A percentile compares a stretch with the other conserved stretches of the same genome.
Evolutionary conservation across 495 filamentous ascomycete species (phyloP).

Genomic region (Penicillium crystallinum): DNA sequence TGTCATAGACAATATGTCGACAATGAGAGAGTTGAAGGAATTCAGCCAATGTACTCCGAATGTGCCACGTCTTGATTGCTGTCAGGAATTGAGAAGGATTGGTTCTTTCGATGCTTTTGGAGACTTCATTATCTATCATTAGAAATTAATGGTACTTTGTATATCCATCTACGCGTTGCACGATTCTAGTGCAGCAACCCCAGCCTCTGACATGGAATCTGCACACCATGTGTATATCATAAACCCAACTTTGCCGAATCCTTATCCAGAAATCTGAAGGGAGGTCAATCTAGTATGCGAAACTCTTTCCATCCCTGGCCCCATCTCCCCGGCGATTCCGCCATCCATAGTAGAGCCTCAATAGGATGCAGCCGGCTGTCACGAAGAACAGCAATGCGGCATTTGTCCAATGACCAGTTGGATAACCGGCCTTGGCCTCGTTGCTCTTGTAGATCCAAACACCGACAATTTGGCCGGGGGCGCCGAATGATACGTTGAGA

Average conservation of each 20-base stretch:
- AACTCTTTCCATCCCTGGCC: slow-evolving; percentile 22
- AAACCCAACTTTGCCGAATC: background rate
- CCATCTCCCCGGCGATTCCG: slow-evolving; percentile 20
- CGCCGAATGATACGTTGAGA: slow-evolving; percentile 61
- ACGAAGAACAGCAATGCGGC: slow-evolving; percentile 44
- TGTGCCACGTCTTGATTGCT: too few species aligned
- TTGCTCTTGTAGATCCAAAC: slow-evolving; percentile 68
- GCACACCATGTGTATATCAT: too few species aligned
- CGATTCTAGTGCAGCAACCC: background rate
- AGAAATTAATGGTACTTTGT: too few species aligned
- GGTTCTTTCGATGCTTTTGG: too few species aligned
- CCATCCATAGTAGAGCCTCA: slow-evolving; percentile 37
- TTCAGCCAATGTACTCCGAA: too few species aligned
- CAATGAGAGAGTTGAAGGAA: too few species aligned
- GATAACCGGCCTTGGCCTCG: slow-evolving; percentile 56
- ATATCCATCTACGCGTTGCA: too few species aligned
- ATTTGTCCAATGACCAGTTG: slow-evolving; percentile 59
- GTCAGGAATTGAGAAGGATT: too few species aligned
- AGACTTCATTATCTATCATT: too few species aligned
- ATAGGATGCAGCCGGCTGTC: slow-evolving; percentile 28
- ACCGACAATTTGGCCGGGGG: slow-evolving; percentile 63
- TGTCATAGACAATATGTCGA: too few species aligned
- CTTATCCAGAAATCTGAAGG: background rate
- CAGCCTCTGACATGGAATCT: background rate
- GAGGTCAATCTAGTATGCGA: slow-evolving; percentile 26